Percentiles rank a stretch among this genome's conserved stretches.
Conservation (phyloP, 2,329 filamentous ascomycete species). For the Stagonosporopsis rhizophila region DNA sequence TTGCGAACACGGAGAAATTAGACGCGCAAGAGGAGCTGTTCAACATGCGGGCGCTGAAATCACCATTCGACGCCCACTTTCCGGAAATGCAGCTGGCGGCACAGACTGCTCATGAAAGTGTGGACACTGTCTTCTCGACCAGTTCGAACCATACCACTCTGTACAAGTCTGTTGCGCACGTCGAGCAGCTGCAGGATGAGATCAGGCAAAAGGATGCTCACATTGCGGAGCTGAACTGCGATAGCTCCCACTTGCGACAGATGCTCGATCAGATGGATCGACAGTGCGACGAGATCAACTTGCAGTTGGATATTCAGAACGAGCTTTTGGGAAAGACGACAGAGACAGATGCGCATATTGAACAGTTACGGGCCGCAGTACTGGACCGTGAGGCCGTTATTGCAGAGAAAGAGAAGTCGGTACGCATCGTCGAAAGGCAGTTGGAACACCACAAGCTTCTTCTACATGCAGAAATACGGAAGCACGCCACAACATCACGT, state of each 20-base stretch:
- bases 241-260: slow-evolving; percentile 26
- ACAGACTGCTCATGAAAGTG: slow-evolving; percentile 31
- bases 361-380: slow-evolving; percentile 38
- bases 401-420: slow-evolving; percentile 40
- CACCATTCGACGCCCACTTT: slow-evolving; percentile 34
- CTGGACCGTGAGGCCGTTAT: slow-evolving; percentile 43
- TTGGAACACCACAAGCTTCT: slow-evolving; percentile 51
- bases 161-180: slow-evolving; percentile 34
- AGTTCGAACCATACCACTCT: slow-evolving; percentile 31
- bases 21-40: slow-evolving; percentile 51
- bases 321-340: slow-evolving; percentile 38
- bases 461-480: slow-evolving; percentile 51
- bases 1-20: slow-evolving; percentile 51
- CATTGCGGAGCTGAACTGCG: slow-evolving; percentile 33
- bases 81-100: slow-evolving; percentile 14
- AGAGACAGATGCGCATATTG: slow-evolving; percentile 37
- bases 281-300: slow-evolving; percentile 31
- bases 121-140: slow-evolving; percentile 41
- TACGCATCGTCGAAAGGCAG: slow-evolving; percentile 43
- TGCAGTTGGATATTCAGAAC: slow-evolving; percentile 40
- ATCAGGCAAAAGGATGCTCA: slow-evolving; percentile 40
- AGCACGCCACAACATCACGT: slow-evolving; percentile 43
- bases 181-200: slow-evolving; percentile 45
- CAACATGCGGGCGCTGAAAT: slow-evolving; percentile 37
- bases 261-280: slow-evolving; percentile 30